Percentiles rank a stretch among this genome's conserved stretches.
phyloP scores from a whole-genome alignment of 192 early-diverging fungal genomes.

The Lobosporangium transversale region DNA sequence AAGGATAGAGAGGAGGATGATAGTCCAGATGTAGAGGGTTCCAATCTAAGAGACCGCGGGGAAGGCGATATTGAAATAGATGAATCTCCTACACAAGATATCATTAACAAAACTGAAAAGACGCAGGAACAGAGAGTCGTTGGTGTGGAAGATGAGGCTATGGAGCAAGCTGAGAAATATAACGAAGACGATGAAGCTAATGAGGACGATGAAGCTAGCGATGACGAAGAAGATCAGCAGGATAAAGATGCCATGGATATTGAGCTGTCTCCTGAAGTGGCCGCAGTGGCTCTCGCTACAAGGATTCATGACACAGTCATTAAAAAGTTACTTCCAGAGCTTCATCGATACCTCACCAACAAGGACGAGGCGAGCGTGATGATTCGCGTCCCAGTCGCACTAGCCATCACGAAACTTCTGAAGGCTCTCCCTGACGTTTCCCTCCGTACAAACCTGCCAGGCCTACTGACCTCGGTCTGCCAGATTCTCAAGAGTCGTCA shows the following conservation, averaged over 20 bases:
- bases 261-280: slow-evolving; percentile 38
- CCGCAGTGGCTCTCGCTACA: slow-evolving; percentile 33
- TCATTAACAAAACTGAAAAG: slow-evolving; percentile 5
- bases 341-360: slow-evolving; percentile 79
- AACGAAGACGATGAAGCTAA: slow-evolving; percentile 44
- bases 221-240: slow-evolving; percentile 45
- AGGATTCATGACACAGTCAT: slow-evolving; percentile 82
- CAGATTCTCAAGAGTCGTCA: slow-evolving; percentile 84
- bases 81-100: slow-evolving; percentile 49
- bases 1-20: slow-evolving; percentile 17
- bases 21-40: slow-evolving; percentile 53
- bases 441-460: slow-evolving; percentile 83
- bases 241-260: slow-evolving; percentile 54
- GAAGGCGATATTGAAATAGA: slow-evolving; percentile 57
- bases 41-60: slow-evolving; percentile 17
- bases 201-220: slow-evolving; percentile 33
- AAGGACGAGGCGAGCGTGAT: slow-evolving; percentile 79
- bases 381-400: slow-evolving; percentile 85
- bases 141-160: slow-evolving; percentile 49
- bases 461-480: slow-evolving; percentile 87
- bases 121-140: slow-evolving; percentile 1
- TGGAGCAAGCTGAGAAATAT: slow-evolving; percentile 49
- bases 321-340: slow-evolving; percentile 80
- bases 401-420: slow-evolving; percentile 88
- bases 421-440: slow-evolving; percentile 80